These are phyloP conservation scores for Chlamydomonas incerta DNA, from an alignment of 139 green algal species.

Conservation along the genomic window DNA sequence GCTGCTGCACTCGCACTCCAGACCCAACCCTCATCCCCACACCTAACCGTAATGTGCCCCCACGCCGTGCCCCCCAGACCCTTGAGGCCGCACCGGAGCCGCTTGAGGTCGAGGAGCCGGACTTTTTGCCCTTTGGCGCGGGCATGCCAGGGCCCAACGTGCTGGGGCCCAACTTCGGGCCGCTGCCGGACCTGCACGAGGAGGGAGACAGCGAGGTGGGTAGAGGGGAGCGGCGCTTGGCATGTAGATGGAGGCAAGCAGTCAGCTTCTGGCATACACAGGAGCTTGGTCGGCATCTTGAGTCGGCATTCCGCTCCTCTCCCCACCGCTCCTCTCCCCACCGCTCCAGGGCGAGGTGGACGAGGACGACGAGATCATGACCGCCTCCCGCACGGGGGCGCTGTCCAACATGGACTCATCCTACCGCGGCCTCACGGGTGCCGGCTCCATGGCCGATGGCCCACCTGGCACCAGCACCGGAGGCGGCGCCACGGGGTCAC, in stretches of 20 bases:
- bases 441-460: not conserved
- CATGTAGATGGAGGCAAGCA: too few relatives aligned
- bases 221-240: too few relatives aligned
- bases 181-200: conserved; percentile 31
- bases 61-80: not conserved
- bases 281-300: too few relatives aligned
- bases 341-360: conserved; percentile 19
- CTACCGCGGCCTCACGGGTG: not conserved
- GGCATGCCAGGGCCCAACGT: not conserved
- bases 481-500: not conserved
- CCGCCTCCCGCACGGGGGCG: conserved; percentile 12
- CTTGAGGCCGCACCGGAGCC: conserved; percentile 14
- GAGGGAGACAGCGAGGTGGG: conserved; percentile 27
- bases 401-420: conserved; percentile 22
- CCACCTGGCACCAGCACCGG: not conserved
- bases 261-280: too few relatives aligned
- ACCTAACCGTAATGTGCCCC: not conserved
- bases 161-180: conserved; percentile 4
- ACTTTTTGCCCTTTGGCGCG: not conserved
- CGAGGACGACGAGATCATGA: conserved; percentile 40
- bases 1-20: not conserved
- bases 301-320: too few relatives aligned
- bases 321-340: not conserved
- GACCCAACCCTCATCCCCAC: too few relatives aligned
- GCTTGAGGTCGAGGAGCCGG: conserved; percentile 22